Evolutionary conservation across 352 stramenopile species (phyloP).

Genomic region (Globisporangium cederbergense): DNA sequence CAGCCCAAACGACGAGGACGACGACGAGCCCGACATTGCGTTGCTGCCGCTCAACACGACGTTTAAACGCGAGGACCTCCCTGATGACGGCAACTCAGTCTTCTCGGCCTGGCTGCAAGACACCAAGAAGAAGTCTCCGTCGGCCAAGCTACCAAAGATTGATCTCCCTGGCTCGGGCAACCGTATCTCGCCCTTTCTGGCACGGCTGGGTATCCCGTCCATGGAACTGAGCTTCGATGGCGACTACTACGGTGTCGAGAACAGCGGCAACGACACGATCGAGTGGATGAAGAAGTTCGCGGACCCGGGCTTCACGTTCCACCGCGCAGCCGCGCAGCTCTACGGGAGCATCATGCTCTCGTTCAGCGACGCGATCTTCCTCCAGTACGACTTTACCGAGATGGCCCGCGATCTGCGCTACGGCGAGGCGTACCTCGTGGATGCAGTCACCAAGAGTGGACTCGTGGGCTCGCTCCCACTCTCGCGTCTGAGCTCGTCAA

Average conservation of each 20-base stretch:
- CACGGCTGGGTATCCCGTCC: constrained; percentile 65
- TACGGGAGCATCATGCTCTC: constrained; percentile 77
- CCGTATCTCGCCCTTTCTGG: constrained; percentile 71
- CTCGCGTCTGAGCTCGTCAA: constrained; percentile 52
- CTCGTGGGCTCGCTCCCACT: constrained; percentile 33
- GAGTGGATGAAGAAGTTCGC: constrained; percentile 79
- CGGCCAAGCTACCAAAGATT: constrained; percentile 51
- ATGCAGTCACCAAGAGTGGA: constrained; percentile 37
- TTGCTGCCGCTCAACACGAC: constrained; percentile 66
- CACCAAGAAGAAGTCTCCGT: constrained; percentile 32
- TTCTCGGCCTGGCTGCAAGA: constrained; percentile 69
- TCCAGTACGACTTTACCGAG: constrained; percentile 85
- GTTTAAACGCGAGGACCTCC: constrained; percentile 59
- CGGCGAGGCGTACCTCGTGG: constrained; percentile 51
- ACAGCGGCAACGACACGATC: constrained; percentile 54
- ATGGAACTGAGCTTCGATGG: constrained; percentile 72
- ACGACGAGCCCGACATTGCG: constrained; percentile 32
- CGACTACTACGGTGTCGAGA: constrained; percentile 60
- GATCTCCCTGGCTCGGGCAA: constrained; percentile 42
- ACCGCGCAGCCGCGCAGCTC: constrained; percentile 69
- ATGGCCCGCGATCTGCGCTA: constrained; percentile 64
- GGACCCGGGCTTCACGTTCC: constrained; percentile 69
- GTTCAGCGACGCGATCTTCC: constrained; percentile 77
- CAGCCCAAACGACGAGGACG: not conserved
- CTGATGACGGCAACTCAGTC: constrained; percentile 58